phyloP scores from a whole-genome alignment of 2,329 filamentous ascomycete genomes.

The Pseudocercospora vitis region DNA sequence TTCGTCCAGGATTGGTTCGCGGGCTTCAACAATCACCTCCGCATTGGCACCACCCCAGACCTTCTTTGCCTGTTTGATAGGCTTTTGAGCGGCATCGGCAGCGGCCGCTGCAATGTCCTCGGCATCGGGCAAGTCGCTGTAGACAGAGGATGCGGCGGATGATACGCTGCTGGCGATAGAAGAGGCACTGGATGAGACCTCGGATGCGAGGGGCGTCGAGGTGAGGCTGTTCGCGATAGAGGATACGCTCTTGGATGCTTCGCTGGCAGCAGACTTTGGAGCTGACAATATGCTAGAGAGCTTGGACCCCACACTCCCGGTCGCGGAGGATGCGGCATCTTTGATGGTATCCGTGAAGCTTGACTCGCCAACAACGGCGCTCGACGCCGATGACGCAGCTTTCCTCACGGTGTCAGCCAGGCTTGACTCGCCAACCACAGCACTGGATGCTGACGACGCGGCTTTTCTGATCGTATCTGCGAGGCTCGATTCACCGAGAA shows the following conservation, averaged over 20 bases:
- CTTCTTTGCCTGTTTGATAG: slow-evolving; percentile 39
- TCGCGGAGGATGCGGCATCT: slow-evolving; percentile 29
- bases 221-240: slow-evolving; percentile 33
- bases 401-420: slow-evolving; percentile 34
- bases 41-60: slow-evolving; percentile 58
- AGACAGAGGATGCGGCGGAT: slow-evolving; percentile 29
- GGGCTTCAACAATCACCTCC: slow-evolving; percentile 50
- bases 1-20: slow-evolving; percentile 50
- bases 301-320: slow-evolving; percentile 24
- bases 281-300: slow-evolving; percentile 29
- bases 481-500: slow-evolving; percentile 17
- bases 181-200: slow-evolving; percentile 23
- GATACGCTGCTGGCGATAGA: slow-evolving; percentile 33
- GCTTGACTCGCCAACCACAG: slow-evolving; percentile 30
- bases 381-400: slow-evolving; percentile 33
- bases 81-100: slow-evolving; percentile 18
- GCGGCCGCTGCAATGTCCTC: slow-evolving; percentile 22
- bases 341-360: slow-evolving; percentile 32
- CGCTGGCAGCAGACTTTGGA: slow-evolving; percentile 22
- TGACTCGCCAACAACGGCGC: slow-evolving; percentile 31
- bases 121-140: slow-evolving; percentile 15
- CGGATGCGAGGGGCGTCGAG: slow-evolving; percentile 26
- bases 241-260: slow-evolving; percentile 20
- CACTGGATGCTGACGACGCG: slow-evolving; percentile 30
- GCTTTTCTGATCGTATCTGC: slow-evolving; percentile 24